A percentile compares a stretch with the other conserved stretches of the same genome.
Evolutionary conservation across 1,284 basidiomycete genomes (phyloP).

Genomic region (Trichosporon ovoides): DNA sequence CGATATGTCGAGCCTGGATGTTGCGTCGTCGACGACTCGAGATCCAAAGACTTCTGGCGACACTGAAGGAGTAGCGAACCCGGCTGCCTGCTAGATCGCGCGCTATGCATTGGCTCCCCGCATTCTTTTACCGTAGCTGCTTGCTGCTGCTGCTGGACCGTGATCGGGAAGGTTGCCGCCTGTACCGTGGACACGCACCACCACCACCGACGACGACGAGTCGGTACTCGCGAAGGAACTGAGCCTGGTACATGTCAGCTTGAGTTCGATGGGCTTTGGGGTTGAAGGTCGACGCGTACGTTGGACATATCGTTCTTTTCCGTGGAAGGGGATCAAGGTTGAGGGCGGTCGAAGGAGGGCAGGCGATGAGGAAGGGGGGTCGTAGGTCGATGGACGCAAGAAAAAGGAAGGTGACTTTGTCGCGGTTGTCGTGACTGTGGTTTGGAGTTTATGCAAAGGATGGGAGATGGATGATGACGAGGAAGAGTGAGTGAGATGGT

Average conservation of each 20-base stretch:
- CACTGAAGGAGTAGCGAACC: no score
- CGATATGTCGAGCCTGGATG: no score
- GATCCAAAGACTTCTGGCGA: no score
- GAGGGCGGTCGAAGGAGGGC: no score
- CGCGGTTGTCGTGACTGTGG: no score
- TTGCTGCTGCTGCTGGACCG: not conserved
- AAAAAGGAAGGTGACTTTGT: no score
- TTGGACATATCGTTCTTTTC: constrained; percentile 12
- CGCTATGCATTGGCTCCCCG: no score
- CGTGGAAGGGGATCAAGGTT: no score
- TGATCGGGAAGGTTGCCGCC: not conserved
- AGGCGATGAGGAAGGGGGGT: no score
- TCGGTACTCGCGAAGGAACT: constrained; percentile 92
- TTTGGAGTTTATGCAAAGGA: not conserved
- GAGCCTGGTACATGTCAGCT: constrained; percentile 56
- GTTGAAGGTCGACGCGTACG: constrained; percentile 3
- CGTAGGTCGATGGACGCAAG: no score
- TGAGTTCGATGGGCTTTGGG: not conserved
- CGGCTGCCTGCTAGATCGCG: not conserved
- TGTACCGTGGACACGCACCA: constrained; percentile 57
- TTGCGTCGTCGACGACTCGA: no score
- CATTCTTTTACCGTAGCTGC: no score
- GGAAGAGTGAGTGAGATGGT: not conserved
- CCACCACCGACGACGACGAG: constrained; percentile 97
- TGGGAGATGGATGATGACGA: not conserved